A percentile compares a stretch with the other conserved stretches of the same genome.
Conservation (phyloP, 768 basidiomycete genomes). For the Mrakia hoshinonis region DNA sequence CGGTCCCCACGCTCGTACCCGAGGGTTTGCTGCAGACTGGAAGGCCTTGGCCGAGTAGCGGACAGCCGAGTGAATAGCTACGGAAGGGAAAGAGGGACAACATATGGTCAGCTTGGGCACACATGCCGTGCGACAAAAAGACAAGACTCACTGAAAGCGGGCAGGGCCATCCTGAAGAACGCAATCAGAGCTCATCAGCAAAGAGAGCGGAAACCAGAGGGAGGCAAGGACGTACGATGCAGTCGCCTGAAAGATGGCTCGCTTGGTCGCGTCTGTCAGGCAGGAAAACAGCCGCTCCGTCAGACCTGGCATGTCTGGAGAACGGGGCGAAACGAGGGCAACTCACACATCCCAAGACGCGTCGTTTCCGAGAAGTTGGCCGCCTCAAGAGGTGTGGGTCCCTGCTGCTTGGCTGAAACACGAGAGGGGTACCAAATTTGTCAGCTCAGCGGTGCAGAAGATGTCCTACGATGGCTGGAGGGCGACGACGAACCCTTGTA, state of each 20-base stretch:
- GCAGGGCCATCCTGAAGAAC: conserved; percentile 37
- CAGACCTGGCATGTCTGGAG: not conserved
- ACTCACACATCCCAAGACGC: conserved; percentile 34
- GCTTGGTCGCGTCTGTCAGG: conserved; percentile 36
- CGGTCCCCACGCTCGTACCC: conserved; percentile 40
- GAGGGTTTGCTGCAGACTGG: conserved; percentile 34
- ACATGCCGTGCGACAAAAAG: too few relatives aligned
- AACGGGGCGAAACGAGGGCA: not conserved
- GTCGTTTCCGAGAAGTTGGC: conserved; percentile 40
- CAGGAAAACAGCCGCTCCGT: not conserved
- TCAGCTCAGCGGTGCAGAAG: conserved; percentile 36
- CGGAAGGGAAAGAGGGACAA: not conserved
- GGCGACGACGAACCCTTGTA: conserved; percentile 39
- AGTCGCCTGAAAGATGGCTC: conserved; percentile 40
- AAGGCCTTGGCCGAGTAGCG: conserved; percentile 38
- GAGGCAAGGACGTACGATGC: conserved; percentile 30
- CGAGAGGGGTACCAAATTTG: not conserved
- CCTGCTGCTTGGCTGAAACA: conserved; percentile 34
- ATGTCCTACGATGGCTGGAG: too few relatives aligned
- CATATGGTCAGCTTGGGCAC: not conserved
- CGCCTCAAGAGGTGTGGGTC: conserved; percentile 40
- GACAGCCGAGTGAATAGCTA: conserved; percentile 40
- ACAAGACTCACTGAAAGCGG: conserved; percentile 35
- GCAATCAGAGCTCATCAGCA: not conserved
- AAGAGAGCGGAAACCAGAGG: not conserved